Evolutionary conservation across 345 rosid species (phyloP), one percentile per base, ranked within the genome.

Genomic region (Camelina laxa): DNA sequence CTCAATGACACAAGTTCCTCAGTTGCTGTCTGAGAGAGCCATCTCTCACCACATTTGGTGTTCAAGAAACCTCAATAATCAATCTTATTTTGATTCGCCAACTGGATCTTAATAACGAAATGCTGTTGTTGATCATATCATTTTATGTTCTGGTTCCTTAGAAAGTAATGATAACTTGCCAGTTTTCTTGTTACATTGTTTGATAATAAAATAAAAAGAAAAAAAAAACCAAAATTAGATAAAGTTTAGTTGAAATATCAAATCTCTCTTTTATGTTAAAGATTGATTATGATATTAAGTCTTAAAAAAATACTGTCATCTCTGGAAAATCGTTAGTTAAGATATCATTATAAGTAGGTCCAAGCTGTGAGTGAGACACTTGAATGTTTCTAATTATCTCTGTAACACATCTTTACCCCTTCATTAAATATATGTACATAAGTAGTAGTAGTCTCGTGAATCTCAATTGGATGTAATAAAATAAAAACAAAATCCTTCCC

Each of bases 1-100:
- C 87, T 96, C 31, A 82, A 66, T 44, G 98, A 96, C 80, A 92
- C 89, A 85, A 86, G 72, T 78, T 44, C 85, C 44, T 57, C 81
- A 6, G 58, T 81, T 35, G 70, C 78, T 67, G 81, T 77, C 56
- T 78, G 82, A 71, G 50, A 69, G 45, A 66, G 10, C 7, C n/a
- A 44, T 16, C 42, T 53, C 45, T 20, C 10, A 60, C 69, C 49
- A 20, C 42, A 19, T 36, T 21, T n/a, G 35, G 39, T 54, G 42
- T 55, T 62, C 49, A 21, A 60, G 8, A 44, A 51, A 21, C 20
- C 56, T 15, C 30, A 59, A 38, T 38, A 39, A 60, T 19, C 27
- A 39, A 60, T 19, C 27, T 30, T 9, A 2, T 22, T 31, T 30
- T 67, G 45, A 51, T 49, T 49, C 20, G 7, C 60, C 30, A 47